Evolutionary conservation across 768 basidiomycete genomes (phyloP).

Genomic region (Russula lepida): DNA sequence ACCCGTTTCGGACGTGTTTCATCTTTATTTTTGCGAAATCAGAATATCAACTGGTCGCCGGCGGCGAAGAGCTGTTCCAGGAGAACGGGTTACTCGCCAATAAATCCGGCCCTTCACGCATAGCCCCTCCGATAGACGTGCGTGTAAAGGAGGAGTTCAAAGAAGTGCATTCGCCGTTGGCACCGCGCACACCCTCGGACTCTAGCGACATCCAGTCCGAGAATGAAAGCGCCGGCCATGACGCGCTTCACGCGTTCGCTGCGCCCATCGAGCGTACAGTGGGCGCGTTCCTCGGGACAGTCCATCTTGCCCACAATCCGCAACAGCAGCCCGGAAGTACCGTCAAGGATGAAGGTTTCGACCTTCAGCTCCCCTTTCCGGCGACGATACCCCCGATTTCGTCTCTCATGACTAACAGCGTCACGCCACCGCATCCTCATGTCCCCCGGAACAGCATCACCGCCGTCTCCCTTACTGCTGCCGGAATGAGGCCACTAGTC

Average conservation of each 20-base stretch:
- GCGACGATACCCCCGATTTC: slow-evolving; percentile 9
- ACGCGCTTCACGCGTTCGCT: neutral
- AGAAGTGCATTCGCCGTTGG: slow-evolving; percentile 18
- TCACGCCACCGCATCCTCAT: slow-evolving; percentile 27
- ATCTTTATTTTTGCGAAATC: slow-evolving; percentile 14
- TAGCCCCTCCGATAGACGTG: slow-evolving; percentile 13
- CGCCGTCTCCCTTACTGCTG: slow-evolving; percentile 48
- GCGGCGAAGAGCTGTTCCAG: slow-evolving; percentile 62
- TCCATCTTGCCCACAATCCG: slow-evolving; percentile 19
- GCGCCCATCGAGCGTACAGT: neutral
- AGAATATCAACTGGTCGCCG: slow-evolving; percentile 76
- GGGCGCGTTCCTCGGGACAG: slow-evolving; percentile 1
- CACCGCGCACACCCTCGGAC: slow-evolving; percentile 29
- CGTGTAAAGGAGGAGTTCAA: slow-evolving; percentile 34
- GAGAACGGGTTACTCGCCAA: slow-evolving; percentile 36
- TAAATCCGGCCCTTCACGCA: slow-evolving; percentile 25
- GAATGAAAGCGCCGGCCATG: neutral
- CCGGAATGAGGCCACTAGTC: slow-evolving; percentile 57
- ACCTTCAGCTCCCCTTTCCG: slow-evolving; percentile 15
- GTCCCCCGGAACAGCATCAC: slow-evolving; percentile 32
- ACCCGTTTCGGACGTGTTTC: slow-evolving; percentile 2
- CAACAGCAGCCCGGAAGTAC: neutral
- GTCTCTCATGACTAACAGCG: slow-evolving; percentile 11
- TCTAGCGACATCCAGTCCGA: slow-evolving; percentile 6
- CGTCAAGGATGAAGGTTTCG: slow-evolving; percentile 15